These are phyloP conservation scores for Hypericum perforatum DNA, from an alignment of 345 rosid genomes.

Conservation along the genomic window DNA sequence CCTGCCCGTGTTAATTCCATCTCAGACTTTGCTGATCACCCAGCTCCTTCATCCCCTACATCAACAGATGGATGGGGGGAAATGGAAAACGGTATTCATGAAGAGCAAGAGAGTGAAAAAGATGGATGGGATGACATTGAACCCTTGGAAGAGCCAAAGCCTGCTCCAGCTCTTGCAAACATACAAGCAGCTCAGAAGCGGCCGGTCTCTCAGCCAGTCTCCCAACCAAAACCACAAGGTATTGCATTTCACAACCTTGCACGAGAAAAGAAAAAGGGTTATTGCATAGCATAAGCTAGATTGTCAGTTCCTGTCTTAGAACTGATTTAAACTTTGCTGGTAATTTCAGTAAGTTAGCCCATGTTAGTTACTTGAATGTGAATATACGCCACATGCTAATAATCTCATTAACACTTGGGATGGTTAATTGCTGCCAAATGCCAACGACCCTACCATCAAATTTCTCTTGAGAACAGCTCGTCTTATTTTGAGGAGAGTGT, in stretches of 20 bases:
- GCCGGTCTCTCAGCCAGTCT: conserved; percentile 44
- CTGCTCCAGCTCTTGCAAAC: conserved; percentile 63
- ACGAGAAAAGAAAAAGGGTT: background rate
- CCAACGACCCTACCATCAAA: too few species aligned
- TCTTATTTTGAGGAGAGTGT: too few species aligned
- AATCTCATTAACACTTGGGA: too few species aligned
- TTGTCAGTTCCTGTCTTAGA: too few species aligned
- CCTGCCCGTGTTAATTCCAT: conserved; percentile 46
- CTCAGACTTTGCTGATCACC: conserved; percentile 68
- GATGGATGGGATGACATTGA: conserved; percentile 98
- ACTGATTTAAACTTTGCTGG: too few species aligned
- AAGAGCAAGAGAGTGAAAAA: conserved; percentile 65
- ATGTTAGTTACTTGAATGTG: too few species aligned
- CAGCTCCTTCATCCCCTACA: conserved; percentile 67
- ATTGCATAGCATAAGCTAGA: background rate
- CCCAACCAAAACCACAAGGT: conserved; percentile 71
- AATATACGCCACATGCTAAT: too few species aligned
- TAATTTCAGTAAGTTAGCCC: too few species aligned
- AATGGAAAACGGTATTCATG: conserved; percentile 66
- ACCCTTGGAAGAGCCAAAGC: conserved; percentile 83
- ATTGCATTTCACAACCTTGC: background rate
- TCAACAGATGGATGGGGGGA: conserved; percentile 99
- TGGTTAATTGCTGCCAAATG: too few species aligned
- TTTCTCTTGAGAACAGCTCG: too few species aligned
- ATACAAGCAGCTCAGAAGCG: conserved; percentile 94